Conservation (phyloP, 805 yeast genomes). For the Cyberlindnera mycetangii region DNA sequence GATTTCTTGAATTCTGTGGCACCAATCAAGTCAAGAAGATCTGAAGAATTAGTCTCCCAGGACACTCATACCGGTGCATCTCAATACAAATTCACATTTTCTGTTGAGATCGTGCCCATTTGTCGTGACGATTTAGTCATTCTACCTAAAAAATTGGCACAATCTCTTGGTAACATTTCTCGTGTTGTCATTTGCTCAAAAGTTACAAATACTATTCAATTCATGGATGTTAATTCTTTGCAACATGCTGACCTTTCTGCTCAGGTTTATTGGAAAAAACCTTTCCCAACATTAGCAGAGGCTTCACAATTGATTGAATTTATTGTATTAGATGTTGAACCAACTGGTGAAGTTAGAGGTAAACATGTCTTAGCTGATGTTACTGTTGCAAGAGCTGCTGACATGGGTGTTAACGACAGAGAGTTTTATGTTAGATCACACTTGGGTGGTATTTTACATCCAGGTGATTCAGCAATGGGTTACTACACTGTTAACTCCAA, state of each 20-base stretch:
- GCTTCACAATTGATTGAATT: slow-evolving; percentile 78
- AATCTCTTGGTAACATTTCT: slow-evolving; percentile 76
- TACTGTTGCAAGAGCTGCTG: slow-evolving; percentile 85
- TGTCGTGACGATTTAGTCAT: slow-evolving; percentile 96
- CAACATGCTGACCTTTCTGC: slow-evolving; percentile 75
- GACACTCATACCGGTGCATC: slow-evolving; percentile 91
- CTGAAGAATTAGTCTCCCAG: slow-evolving; percentile 87
- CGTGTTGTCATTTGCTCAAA: slow-evolving; percentile 83
- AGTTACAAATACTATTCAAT: slow-evolving; percentile 78
- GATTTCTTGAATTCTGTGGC: slow-evolving; percentile 84
- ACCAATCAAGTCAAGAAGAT: slow-evolving; percentile 78
- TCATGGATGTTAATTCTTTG: slow-evolving; percentile 80
- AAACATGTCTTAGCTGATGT: slow-evolving; percentile 84
- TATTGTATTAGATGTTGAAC: slow-evolving; percentile 90
- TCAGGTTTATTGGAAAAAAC: slow-evolving; percentile 72
- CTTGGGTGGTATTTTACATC: slow-evolving; percentile 89
- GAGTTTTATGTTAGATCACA: slow-evolving; percentile 86
- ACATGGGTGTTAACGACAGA: slow-evolving; percentile 81
- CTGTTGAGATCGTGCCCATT: slow-evolving; percentile 92
- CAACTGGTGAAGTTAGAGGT: slow-evolving; percentile 76
- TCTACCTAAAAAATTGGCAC: slow-evolving; percentile 83
- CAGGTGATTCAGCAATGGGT: slow-evolving; percentile 95
- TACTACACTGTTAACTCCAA: slow-evolving; percentile 83
- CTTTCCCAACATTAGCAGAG: slow-evolving; percentile 76
- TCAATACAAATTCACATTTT: slow-evolving; percentile 84